phyloP scores from a whole-genome alignment of 331 rosid genomes.

The Phaseolus coccineus region DNA sequence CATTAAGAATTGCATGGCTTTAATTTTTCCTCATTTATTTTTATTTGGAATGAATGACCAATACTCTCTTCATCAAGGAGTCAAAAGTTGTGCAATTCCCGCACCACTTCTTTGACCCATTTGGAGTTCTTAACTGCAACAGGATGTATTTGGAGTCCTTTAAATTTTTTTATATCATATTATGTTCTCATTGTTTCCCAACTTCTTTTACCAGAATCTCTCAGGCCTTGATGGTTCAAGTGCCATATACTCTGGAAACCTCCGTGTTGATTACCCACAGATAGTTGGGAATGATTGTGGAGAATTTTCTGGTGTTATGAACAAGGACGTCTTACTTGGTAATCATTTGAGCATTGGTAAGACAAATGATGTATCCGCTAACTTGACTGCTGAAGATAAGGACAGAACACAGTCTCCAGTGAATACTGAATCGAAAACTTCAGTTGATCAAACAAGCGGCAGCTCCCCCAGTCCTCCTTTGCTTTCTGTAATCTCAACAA shows the following conservation, averaged over 20 bases:
- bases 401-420: constrained; percentile 22
- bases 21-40: constrained; percentile 9
- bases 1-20: background rate
- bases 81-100: too few relatives aligned
- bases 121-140: background rate
- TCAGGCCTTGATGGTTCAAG: constrained; percentile 58
- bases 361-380: constrained; percentile 39
- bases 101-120: constrained; percentile 6
- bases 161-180: constrained; percentile 12
- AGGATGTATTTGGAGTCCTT: background rate
- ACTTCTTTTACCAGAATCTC: constrained; percentile 56
- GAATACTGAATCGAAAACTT: constrained; percentile 40
- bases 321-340: constrained; percentile 28
- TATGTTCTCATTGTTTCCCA: constrained; percentile 31
- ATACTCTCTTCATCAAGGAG: background rate
- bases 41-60: constrained; percentile 27
- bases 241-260: constrained; percentile 26
- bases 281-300: constrained; percentile 23
- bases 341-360: constrained; percentile 34
- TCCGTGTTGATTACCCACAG: constrained; percentile 26
- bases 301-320: constrained; percentile 14
- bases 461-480: constrained; percentile 51
- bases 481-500: constrained; percentile 60
- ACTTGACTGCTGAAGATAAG: constrained; percentile 28
- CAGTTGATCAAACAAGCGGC: constrained; percentile 48